Evolutionary conservation across 1,284 basidiomycete species (phyloP), one percentile per base, ranked within the genome.

Genomic region (Inonotus obliquus): DNA sequence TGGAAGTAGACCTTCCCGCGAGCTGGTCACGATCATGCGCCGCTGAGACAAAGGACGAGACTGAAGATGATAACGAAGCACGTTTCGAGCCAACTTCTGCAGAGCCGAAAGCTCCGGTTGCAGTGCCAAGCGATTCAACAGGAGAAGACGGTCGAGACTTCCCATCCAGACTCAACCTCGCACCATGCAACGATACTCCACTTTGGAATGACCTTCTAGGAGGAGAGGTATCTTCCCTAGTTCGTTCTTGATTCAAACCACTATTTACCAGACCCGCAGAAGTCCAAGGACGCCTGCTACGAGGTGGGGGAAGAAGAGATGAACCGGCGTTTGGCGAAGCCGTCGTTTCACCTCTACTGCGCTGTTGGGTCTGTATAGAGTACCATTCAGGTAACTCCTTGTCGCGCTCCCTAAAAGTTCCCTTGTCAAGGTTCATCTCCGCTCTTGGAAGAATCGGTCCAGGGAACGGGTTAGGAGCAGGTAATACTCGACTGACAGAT

Each of bases 291-390:
- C 74, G 78, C 66, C 81, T 75, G 49, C 75, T 85, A 54, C 83
- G 79, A 0, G 87, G 84, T 47, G 85, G 85, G 2, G 86, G 87
- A 53, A 86, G 84, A 55, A 89, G 75, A 17, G 85, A 67, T 0
- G 80, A 73, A 14, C 73, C 70, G 62, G 79, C 65, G 6, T 77
- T 75, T 54, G 77, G 66, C 4, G 76, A 63, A 23, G 62, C 39
- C n/a, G 23, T 39, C 19, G 58, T 56, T 17, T 63, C 62, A 17
- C 58, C 62, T 53, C 59, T 63, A 52, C 37, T 44, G 35, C 55
- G 57, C 23, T 54, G 54, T 6, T 54, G 58, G 17, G 27, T 56
- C 32, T 63, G 58, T 39, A 63, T 39, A 32, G 62, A 57, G 38
- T 63, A 63, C 62, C 62, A 63, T 25, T 56, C 58, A 10, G 62